These are phyloP conservation scores for Aspergillus funiculosus DNA, from an alignment of 495 filamentous ascomycete genomes.

Conservation along the genomic window DNA sequence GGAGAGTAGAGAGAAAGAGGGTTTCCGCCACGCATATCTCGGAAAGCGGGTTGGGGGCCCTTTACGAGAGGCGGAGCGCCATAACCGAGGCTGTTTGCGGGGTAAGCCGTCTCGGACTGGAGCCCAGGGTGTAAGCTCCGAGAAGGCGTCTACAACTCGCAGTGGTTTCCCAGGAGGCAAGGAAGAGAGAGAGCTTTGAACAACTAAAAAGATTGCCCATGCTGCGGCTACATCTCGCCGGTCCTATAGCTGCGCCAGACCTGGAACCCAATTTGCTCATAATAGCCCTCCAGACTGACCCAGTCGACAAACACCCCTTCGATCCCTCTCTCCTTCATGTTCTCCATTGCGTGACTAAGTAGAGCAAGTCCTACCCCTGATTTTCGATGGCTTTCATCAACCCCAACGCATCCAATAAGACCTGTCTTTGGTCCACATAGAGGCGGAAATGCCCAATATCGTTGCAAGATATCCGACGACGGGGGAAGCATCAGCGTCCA, in stretches of 20 bases:
- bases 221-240: constrained; percentile 23
- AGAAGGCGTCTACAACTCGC: background rate
- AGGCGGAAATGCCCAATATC: constrained; percentile 43
- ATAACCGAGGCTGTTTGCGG: background rate
- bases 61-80: background rate
- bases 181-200: background rate
- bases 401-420: constrained; percentile 46
- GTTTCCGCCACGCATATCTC: no score
- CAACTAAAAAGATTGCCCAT: background rate
- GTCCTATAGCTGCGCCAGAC: constrained; percentile 41
- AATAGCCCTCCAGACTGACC: constrained; percentile 46
- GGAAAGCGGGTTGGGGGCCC: background rate
- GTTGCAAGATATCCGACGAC: constrained; percentile 22
- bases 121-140: no score
- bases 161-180: background rate
- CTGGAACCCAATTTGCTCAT: constrained; percentile 45
- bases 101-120: background rate
- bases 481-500: constrained; percentile 48
- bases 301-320: constrained; percentile 48
- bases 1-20: background rate
- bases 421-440: constrained; percentile 43
- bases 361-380: constrained; percentile 44
- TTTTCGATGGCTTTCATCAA: constrained; percentile 36
- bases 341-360: constrained; percentile 43
- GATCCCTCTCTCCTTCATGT: constrained; percentile 44